These are phyloP conservation scores for Colletotrichum gigasporum DNA, from an alignment of 2,329 filamentous ascomycete species.

Conservation along the genomic window DNA sequence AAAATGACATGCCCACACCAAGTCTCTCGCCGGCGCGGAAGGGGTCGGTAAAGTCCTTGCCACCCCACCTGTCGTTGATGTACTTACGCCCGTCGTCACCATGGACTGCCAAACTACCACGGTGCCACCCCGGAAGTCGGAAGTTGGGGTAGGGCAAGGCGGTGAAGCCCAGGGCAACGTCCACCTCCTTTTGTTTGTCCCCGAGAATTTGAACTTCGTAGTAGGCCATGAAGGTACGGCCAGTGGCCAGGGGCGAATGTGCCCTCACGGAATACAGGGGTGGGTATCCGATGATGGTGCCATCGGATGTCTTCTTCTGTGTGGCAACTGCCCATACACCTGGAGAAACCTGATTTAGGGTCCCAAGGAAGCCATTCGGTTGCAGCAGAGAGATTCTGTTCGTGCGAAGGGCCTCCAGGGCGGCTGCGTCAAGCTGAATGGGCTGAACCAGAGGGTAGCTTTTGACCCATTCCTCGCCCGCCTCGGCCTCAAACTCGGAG, in stretches of 20 bases:
- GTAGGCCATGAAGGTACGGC: slow-evolving; percentile 66
- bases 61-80: slow-evolving; percentile 79
- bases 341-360: slow-evolving; percentile 52
- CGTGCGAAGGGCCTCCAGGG: slow-evolving; percentile 55
- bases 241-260: slow-evolving; percentile 63
- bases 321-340: slow-evolving; percentile 63
- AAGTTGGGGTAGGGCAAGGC: slow-evolving; percentile 82
- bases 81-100: slow-evolving; percentile 82
- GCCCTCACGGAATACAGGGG: slow-evolving; percentile 73
- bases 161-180: slow-evolving; percentile 74
- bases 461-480: slow-evolving; percentile 73
- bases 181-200: slow-evolving; percentile 54
- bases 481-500: slow-evolving; percentile 68
- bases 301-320: slow-evolving; percentile 61
- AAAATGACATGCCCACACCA: slow-evolving; percentile 76
- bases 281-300: slow-evolving; percentile 72
- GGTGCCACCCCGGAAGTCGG: slow-evolving; percentile 83
- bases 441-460: slow-evolving; percentile 67
- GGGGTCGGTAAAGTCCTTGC: slow-evolving; percentile 71
- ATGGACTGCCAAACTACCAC: slow-evolving; percentile 79
- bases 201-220: slow-evolving; percentile 72
- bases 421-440: slow-evolving; percentile 56
- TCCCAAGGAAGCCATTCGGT: slow-evolving; percentile 58
- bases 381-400: slow-evolving; percentile 65
- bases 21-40: slow-evolving; percentile 74